A percentile compares a stretch with the other conserved stretches of the same genome.
Conservation (phyloP, 139 green algal species). For the Chlamydomonas urium region DNA sequence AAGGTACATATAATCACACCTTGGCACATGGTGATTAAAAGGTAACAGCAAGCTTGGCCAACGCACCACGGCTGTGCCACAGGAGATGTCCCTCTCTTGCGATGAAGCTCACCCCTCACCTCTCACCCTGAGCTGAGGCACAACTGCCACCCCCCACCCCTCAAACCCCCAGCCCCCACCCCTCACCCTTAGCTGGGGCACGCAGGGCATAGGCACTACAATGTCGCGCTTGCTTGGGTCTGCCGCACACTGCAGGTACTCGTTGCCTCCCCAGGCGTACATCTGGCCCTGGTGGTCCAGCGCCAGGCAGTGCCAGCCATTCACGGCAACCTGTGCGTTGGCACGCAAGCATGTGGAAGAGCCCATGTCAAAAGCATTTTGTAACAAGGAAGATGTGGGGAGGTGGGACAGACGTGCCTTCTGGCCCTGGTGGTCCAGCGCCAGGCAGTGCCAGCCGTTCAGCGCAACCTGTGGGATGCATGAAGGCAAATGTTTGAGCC, state of each 20-base stretch:
- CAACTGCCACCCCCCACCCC: neutral
- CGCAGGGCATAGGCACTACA: constrained; percentile 40
- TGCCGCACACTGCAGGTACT: constrained; percentile 76
- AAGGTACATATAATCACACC: neutral
- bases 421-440: no score
- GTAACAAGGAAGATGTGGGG: no score
- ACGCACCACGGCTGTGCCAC: no score
- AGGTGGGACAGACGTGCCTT: no score
- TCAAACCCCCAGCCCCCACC: neutral
- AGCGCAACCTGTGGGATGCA: no score
- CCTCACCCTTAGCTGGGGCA: constrained; percentile 33
- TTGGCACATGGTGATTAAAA: no score
- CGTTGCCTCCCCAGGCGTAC: constrained; percentile 79
- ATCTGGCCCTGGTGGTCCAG: constrained; percentile 45
- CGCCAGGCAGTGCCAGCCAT: constrained; percentile 88
- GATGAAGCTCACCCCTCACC: neutral
- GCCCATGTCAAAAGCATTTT: no score
- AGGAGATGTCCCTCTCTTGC: no score
- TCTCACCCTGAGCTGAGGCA: neutral
- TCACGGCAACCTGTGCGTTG: constrained; percentile 74
- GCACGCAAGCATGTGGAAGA: constrained; percentile 11
- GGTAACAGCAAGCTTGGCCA: no score
- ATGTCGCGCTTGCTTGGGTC: constrained; percentile 53
- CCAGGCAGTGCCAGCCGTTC: no score
- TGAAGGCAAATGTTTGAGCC: no score